Base-by-base conservation (phyloP, 1,284 basidiomycete genomes). In the Puccinia triticina region DNA sequence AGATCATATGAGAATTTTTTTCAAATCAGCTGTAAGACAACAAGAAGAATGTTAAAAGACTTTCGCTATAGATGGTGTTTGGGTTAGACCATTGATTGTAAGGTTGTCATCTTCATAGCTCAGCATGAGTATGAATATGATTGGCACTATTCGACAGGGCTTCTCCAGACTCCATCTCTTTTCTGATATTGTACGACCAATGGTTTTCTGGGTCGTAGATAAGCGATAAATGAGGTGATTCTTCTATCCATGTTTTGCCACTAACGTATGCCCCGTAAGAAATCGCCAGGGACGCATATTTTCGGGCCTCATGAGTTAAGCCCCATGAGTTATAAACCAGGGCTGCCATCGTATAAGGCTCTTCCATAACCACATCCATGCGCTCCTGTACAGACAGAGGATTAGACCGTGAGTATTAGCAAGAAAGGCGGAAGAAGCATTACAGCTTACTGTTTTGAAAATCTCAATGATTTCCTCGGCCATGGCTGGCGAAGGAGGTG, bases 321-420 rank as follows among this genome's bases (percentile, higher is more conserved):
- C 77, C 77, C 59, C 37, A 71, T 1, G 77, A 79, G 53, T 79
- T 79, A 37, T 71, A 71, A 0, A 66, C 67, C 32, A 79, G 37
- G 8, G 77, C 23, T 18, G 77, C 77, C 34, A 71, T 69, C 4
- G 77, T 57, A 37, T 79, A 59, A 57, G 77, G 64, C n/a, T 53
- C 43, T 43, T 79, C 77, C 66, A 79, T 67, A 0, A 53, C 40
- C 0, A 57, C 66, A 57, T 79, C 32, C 66, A 79, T n/a, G 8
- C 64, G 61, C 34, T 79, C 77, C 77, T 79, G 23, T 1, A 76
- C 23, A 8, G 23, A 50, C 14, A 66, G n/a, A 64, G 40, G 40
- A 7, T 12, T 4, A 43, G 40, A 43, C 40, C 14, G 43, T 76
- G 0, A 76, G 32, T 61, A 21, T 16, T 32, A 18, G n/a, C 34